Evolutionary conservation across 805 yeast species (phyloP).

Genomic region (Hermanozyma aechmeae): DNA sequence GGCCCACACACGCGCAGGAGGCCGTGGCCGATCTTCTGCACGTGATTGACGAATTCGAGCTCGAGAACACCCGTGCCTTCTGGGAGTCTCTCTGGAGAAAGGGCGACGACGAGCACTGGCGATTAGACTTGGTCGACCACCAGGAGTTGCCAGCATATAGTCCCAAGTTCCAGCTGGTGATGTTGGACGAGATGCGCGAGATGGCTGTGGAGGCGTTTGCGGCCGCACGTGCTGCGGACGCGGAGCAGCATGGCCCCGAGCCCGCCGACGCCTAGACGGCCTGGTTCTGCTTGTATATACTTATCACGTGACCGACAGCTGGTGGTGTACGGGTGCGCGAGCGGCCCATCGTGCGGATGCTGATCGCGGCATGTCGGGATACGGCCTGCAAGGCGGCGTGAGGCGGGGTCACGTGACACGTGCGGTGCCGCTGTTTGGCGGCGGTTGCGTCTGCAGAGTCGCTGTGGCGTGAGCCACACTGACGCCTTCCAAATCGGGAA

Average conservation of each 20-base stretch:
- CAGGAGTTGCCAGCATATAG: conserved; percentile 45
- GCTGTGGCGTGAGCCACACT: too few relatives aligned
- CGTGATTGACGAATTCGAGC: conserved; percentile 55
- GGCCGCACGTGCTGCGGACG: conserved; percentile 10
- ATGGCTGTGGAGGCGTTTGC: conserved; percentile 28
- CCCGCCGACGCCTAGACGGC: too few relatives aligned
- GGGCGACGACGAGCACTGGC: conserved; percentile 76
- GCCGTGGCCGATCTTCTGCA: conserved; percentile 77
- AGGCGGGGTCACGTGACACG: background rate
- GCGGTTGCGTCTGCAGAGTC: too few relatives aligned
- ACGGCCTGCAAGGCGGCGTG: background rate
- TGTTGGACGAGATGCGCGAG: conserved; percentile 51
- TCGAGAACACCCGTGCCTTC: conserved; percentile 40
- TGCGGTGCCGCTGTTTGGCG: background rate
- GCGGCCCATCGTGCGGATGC: too few relatives aligned
- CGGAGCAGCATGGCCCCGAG: conserved; percentile 2
- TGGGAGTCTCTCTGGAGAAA: conserved; percentile 89
- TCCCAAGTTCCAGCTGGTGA: conserved; percentile 59
- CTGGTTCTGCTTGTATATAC: too few relatives aligned
- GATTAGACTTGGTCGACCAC: conserved; percentile 48
- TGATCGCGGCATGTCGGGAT: too few relatives aligned
- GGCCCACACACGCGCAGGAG: conserved; percentile 87
- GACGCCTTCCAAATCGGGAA: too few relatives aligned
- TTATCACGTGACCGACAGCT: too few relatives aligned
- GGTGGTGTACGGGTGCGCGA: too few relatives aligned